Evolutionary conservation across 148 eudicot species (phyloP).

Genomic region (Tetragonia tetragonoides): DNA sequence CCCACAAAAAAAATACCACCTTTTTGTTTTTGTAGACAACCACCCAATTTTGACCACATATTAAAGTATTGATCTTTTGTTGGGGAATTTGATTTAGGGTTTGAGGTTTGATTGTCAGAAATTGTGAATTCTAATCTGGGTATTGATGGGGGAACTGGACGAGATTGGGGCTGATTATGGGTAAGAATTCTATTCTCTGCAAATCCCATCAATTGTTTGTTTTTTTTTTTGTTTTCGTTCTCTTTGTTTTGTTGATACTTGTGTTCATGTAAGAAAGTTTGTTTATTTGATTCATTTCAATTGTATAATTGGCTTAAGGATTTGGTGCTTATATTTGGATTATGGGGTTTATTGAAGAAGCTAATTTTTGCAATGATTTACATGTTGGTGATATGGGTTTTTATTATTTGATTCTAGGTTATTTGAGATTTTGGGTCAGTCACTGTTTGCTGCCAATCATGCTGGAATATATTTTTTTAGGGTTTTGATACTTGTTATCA

Average conservation of each 20-base stretch:
- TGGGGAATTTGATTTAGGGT: background rate
- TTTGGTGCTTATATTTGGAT: conserved; percentile 1
- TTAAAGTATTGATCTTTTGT: conserved; percentile 12
- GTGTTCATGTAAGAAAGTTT: too few relatives aligned
- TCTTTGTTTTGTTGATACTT: background rate
- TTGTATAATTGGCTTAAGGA: background rate
- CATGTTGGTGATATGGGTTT: background rate
- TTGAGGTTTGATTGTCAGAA: background rate
- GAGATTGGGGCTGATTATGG: conserved; percentile 40
- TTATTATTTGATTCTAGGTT: background rate
- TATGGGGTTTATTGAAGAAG: background rate
- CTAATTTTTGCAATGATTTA: background rate
- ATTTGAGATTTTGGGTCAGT: background rate
- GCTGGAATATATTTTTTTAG: background rate
- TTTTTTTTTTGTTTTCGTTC: background rate
- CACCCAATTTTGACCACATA: conserved; percentile 8
- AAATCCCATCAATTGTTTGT: background rate
- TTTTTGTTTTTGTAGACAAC: conserved; percentile 13
- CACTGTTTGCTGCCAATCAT: background rate
- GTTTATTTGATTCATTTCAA: background rate
- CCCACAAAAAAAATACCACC: background rate
- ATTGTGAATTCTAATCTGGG: conserved; percentile 20
- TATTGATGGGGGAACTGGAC: conserved; percentile 31
- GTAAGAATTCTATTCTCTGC: conserved; percentile 15
- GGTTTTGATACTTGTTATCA: background rate